Evolutionary conservation across 306 rosid species (phyloP).

Genomic region (Glycine tomentella): DNA sequence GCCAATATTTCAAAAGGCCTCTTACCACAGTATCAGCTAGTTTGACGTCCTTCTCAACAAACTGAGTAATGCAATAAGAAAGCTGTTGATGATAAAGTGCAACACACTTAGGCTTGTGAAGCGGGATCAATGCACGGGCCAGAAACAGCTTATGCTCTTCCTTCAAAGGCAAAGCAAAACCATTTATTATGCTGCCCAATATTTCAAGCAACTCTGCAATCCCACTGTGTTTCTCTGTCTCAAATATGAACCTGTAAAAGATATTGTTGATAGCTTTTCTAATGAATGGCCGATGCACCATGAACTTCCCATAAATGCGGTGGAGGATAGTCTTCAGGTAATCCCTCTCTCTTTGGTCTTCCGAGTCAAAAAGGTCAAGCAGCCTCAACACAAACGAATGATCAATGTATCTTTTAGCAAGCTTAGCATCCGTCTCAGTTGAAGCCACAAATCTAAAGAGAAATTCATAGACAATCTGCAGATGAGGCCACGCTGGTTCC

Average conservation of each 20-base stretch:
- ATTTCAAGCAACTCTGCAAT: constrained; percentile 72
- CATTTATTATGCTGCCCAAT: constrained; percentile 69
- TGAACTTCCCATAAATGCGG: constrained; percentile 71
- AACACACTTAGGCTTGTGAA: constrained; percentile 71
- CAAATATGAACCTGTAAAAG: constrained; percentile 70
- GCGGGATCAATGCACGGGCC: constrained; percentile 66
- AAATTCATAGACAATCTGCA: constrained; percentile 67
- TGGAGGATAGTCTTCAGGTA: constrained; percentile 72
- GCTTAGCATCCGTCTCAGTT: constrained; percentile 68
- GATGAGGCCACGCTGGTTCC: constrained; percentile 78
- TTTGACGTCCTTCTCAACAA: constrained; percentile 73
- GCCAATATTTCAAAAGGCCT: constrained; percentile 75
- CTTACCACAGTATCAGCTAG: constrained; percentile 67
- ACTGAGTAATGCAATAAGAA: constrained; percentile 67
- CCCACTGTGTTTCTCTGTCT: constrained; percentile 71
- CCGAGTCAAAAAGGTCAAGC: constrained; percentile 72
- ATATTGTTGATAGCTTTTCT: constrained; percentile 69
- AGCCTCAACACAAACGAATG: constrained; percentile 67
- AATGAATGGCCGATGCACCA: constrained; percentile 74
- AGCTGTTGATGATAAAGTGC: constrained; percentile 72
- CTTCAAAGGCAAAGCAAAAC: constrained; percentile 74
- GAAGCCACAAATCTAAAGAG: constrained; percentile 67
- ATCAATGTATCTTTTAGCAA: constrained; percentile 65
- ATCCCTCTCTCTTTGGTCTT: constrained; percentile 78
- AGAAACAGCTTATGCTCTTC: constrained; percentile 80